Conservation (phyloP, 129 eudicot species). For the Rutidosis leptorrhynchoides region DNA sequence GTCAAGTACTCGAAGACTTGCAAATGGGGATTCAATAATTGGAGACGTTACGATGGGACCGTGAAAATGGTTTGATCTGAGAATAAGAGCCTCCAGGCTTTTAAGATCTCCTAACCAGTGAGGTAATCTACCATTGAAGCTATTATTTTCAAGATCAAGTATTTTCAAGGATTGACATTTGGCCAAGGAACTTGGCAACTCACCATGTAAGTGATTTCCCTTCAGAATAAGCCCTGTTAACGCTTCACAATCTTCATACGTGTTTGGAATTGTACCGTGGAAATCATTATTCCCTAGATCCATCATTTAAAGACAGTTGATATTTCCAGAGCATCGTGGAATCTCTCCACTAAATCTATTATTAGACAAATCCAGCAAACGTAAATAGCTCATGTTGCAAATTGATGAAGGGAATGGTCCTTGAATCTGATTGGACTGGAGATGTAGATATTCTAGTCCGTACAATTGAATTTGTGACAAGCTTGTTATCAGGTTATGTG, state of each 20-base stretch:
- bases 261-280: not conserved
- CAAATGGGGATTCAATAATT: conserved; percentile 1
- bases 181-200: not conserved
- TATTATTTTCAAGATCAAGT: not conserved
- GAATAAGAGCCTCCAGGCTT: not conserved
- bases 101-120: not conserved
- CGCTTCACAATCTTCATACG: not conserved
- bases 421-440: too few relatives aligned
- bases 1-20: conserved; percentile 1
- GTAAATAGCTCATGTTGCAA: too few relatives aligned
- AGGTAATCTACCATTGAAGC: not conserved
- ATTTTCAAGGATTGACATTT: not conserved
- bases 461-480: too few relatives aligned
- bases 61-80: not conserved
- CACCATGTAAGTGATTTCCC: not conserved
- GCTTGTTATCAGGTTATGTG: too few relatives aligned
- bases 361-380: too few relatives aligned
- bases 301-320: too few relatives aligned
- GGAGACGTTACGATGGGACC: not conserved
- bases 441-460: too few relatives aligned
- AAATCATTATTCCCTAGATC: too few relatives aligned
- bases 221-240: not conserved
- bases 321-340: too few relatives aligned
- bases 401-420: too few relatives aligned
- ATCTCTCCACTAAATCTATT: too few relatives aligned